Conservation (phyloP, 805 yeast genomes). For the Metschnikowia reukaufii region DNA sequence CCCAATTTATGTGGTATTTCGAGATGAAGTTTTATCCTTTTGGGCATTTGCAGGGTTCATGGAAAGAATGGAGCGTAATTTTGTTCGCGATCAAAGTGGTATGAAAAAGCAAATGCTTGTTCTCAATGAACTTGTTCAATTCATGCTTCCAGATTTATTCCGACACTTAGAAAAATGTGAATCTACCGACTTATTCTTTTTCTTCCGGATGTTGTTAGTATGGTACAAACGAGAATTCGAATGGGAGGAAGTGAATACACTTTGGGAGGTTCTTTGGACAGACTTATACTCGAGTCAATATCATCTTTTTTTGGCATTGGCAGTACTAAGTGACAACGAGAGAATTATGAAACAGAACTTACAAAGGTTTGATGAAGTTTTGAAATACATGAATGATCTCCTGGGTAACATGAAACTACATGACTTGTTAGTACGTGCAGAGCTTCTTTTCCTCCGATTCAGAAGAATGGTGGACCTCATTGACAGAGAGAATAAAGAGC, state of each 20-base stretch:
- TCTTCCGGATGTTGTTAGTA: constrained; percentile 90
- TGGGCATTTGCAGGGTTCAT: constrained; percentile 87
- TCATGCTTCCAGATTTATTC: constrained; percentile 84
- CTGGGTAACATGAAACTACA: constrained; percentile 72
- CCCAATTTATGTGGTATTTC: constrained; percentile 65
- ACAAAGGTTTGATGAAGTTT: constrained; percentile 81
- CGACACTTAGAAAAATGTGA: constrained; percentile 84
- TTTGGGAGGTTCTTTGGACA: constrained; percentile 96
- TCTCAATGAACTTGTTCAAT: constrained; percentile 79
- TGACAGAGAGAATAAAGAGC: constrained; percentile 50
- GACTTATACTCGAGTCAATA: constrained; percentile 84
- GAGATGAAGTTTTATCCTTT: constrained; percentile 78
- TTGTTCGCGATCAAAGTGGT: constrained; percentile 87
- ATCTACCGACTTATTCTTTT: constrained; percentile 86
- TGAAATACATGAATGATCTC: constrained; percentile 89
- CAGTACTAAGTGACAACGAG: constrained; percentile 85
- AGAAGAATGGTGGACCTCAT: constrained; percentile 76
- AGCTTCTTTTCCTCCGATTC: constrained; percentile 76
- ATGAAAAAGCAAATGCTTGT: constrained; percentile 87
- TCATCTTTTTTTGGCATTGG: constrained; percentile 82
- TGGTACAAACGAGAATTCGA: constrained; percentile 93
- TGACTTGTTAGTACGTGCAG: constrained; percentile 80
- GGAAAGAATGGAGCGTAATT: constrained; percentile 95
- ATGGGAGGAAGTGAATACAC: constrained; percentile 68
- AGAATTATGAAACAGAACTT: constrained; percentile 73